A percentile compares a stretch with the other conserved stretches of the same genome.
phyloP scores from a whole-genome alignment of 192 early-diverging fungal genomes.

The Anaeromyces robustus region DNA sequence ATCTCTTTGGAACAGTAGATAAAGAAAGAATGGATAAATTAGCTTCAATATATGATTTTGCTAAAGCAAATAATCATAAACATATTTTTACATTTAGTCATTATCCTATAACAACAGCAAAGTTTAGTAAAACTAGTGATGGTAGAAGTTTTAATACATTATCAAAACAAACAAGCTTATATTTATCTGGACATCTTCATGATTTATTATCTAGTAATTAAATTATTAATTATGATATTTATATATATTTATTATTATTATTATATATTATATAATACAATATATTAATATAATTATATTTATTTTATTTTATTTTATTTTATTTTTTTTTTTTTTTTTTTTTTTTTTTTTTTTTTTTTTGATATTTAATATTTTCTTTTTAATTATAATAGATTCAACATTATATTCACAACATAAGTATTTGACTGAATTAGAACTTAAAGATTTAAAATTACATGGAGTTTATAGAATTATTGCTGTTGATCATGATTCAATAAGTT shows the following conservation, averaged over 20 bases:
- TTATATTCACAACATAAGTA: background rate
- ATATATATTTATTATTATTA: too few species aligned
- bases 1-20: conserved; percentile 43
- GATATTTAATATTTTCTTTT: too few species aligned
- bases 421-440: conserved; percentile 64
- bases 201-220: background rate
- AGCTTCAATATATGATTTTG: conserved; percentile 49
- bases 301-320: too few species aligned
- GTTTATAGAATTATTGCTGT: conserved; percentile 71
- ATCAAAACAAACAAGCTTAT: background rate
- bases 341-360: too few species aligned
- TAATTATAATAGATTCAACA: background rate
- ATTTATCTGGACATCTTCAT: background rate
- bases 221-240: background rate
- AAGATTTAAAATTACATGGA: conserved; percentile 78
- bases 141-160: conserved; percentile 7
- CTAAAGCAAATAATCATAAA: conserved; percentile 7
- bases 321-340: too few species aligned
- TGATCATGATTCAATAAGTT: conserved; percentile 75
- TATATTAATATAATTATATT: too few species aligned
- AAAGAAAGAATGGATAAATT: conserved; percentile 6
- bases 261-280: too few species aligned
- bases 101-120: conserved; percentile 67
- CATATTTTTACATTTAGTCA: conserved; percentile 22
- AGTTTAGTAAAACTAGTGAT: conserved; percentile 47